Evolutionary conservation across 805 yeast species (phyloP), one percentile per base, ranked within the genome.

Genomic region (Candida golubevii): DNA sequence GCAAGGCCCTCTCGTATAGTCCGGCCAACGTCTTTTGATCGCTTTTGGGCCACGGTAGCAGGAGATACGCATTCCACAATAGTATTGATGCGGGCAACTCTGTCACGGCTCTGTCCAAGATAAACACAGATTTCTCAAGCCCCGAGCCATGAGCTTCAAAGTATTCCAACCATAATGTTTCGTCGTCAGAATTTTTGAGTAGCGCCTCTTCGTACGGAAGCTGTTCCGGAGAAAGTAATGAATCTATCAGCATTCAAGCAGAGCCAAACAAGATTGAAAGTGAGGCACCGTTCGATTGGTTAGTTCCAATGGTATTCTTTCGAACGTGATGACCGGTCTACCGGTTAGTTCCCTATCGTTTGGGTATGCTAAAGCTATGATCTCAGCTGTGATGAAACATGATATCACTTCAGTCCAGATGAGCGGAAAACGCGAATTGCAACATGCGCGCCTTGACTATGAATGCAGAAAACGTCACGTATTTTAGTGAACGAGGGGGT

Each of bases 51-150:
- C 55, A 47, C 1, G 48, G 54, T 13, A 53, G 42, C 48, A 37
- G 57, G 13, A 51, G 41, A 31, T 54, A 52, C 4, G 49, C 42
- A 39, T 45, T 52, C 57, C 57, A 54, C 3, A 54, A 44, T 7
- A 47, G 49, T 3, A 39, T 30, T 4, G 55, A 50, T 1, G 53
- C 49, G 6, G 57, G 53, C 12, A 54, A 48, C 23, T 39, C 45
- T 8, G 45, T 10, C 8, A 52, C 55, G 4, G 57, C 57, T 10
- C 57, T 29, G 14, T 48, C 50, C 7, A 54, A 45, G 14, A 54
- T 48, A 32, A 52, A 51, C 6, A 23, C 33, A 11, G 47, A 35
- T 9, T 48, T 48, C 7, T 30, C 28, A 2, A 39, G 13, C 38
- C 39, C 39, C 5, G 44, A 40, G n/a, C 35, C 39, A 27, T 38